Conservation (phyloP, 177 flowering plant genomes). For the Vitis hybrid region DNA sequence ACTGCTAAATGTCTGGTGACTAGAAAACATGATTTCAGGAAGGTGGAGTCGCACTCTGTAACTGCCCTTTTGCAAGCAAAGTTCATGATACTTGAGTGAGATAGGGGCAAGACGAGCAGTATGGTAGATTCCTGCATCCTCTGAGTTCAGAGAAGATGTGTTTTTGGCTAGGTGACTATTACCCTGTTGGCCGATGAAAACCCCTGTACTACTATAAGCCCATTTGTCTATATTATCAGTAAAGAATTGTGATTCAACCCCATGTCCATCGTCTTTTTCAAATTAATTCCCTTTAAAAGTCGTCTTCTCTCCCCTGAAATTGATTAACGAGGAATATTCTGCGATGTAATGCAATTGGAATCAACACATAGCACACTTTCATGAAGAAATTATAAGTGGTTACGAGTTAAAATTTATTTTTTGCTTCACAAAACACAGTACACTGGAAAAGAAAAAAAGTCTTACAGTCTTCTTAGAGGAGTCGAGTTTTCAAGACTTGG, state of each 20-base stretch:
- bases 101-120: conserved; percentile 74
- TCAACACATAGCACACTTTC: not conserved
- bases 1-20: conserved; percentile 47
- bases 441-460: no score
- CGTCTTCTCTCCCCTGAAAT: conserved; percentile 61
- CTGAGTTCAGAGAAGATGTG: conserved; percentile 22
- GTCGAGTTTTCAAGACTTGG: no score
- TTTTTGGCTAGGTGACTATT: conserved; percentile 3
- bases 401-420: no score
- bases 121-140: conserved; percentile 33
- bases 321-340: conserved; percentile 71
- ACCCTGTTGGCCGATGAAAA: conserved; percentile 14
- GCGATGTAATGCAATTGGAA: conserved; percentile 15
- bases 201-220: conserved; percentile 81
- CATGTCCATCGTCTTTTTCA: conserved; percentile 44
- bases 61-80: conserved; percentile 68
- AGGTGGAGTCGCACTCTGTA: conserved; percentile 82
- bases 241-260: conserved; percentile 50
- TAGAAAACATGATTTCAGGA: conserved; percentile 67
- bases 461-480: no score
- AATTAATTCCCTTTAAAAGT: conserved; percentile 40
- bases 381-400: no score
- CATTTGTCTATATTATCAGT: conserved; percentile 30
- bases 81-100: conserved; percentile 83
- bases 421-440: no score